A percentile compares a stretch with the other conserved stretches of the same genome.
phyloP scores from a whole-genome alignment of 1,284 basidiomycete species.

The Coriolopsis trogii region DNA sequence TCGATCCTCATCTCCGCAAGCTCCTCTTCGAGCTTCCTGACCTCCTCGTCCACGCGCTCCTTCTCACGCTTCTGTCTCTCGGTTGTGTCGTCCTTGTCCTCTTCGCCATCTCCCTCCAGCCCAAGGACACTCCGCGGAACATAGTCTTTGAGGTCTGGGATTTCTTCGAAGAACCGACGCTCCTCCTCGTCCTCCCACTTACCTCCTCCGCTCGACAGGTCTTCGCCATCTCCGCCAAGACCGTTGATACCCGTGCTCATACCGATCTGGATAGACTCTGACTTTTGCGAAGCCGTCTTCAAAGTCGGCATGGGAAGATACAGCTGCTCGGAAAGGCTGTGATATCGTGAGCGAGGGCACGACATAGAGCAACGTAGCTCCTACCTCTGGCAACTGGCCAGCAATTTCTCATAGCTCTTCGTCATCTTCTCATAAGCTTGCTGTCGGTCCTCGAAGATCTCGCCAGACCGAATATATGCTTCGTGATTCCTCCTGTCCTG shows the following conservation, averaged over 20 bases:
- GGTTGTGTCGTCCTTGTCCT: conserved; percentile 38
- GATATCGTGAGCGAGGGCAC: background rate
- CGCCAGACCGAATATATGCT: conserved; percentile 97
- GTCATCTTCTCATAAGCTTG: conserved; percentile 99
- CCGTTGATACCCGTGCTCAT: conserved; percentile 45
- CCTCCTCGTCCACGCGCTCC: conserved; percentile 60
- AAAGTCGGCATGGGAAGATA: conserved; percentile 81
- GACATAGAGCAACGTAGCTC: conserved; percentile 23
- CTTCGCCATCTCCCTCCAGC: conserved; percentile 59
- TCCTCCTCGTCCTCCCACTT: conserved; percentile 99
- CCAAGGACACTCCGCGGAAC: conserved; percentile 89
- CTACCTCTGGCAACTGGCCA: conserved; percentile 84
- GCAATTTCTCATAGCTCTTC: conserved; percentile 90
- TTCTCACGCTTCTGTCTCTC: conserved; percentile 51
- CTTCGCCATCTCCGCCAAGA: conserved; percentile 57
- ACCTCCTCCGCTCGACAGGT: conserved; percentile 72
- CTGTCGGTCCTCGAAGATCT: conserved; percentile 99
- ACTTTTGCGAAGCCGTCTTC: conserved; percentile 78
- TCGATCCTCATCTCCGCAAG: conserved; percentile 49
- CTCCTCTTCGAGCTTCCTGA: conserved; percentile 72
- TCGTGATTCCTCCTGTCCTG: conserved; percentile 97
- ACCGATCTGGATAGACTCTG: conserved; percentile 80
- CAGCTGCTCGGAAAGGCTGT: conserved; percentile 86
- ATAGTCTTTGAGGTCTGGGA: conserved; percentile 89
- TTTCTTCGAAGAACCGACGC: conserved; percentile 90